phyloP scores from a whole-genome alignment of 306 rosid species.

The Dalbergia cultrata region DNA sequence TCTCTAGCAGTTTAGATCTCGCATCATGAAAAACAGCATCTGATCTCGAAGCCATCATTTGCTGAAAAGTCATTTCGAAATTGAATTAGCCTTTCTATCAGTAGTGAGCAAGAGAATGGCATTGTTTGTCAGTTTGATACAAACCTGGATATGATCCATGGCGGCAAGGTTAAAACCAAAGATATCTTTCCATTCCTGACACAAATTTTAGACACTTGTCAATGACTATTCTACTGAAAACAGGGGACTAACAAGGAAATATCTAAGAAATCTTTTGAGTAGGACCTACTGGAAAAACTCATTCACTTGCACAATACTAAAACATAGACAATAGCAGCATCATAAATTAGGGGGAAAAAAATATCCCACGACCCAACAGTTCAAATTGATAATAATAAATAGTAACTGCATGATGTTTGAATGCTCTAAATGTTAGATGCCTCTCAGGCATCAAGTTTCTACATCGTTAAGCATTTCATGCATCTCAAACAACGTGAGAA shows the following conservation, averaged over 20 bases:
- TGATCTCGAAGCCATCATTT: constrained; percentile 84
- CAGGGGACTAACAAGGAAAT: background rate
- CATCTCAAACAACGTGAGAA: constrained; percentile 4
- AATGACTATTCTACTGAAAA: constrained; percentile 13
- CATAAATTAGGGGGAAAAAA: constrained; percentile 6
- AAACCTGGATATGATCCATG: constrained; percentile 95
- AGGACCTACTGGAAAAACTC: background rate
- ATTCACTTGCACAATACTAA: background rate
- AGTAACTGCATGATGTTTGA: constrained; percentile 4
- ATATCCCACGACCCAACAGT: background rate
- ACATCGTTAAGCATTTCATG: background rate
- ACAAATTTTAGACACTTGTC: constrained; percentile 45
- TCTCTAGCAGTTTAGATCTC: constrained; percentile 70
- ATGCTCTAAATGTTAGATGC: background rate
- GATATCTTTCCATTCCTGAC: constrained; percentile 87
- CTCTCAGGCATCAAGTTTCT: constrained; percentile 5
- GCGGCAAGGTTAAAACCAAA: constrained; percentile 94
- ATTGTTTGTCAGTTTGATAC: constrained; percentile 14
- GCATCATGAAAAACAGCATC: constrained; percentile 85
- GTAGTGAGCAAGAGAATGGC: background rate
- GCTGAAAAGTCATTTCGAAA: constrained; percentile 66
- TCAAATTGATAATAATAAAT: background rate
- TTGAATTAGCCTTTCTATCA: constrained; percentile 29
- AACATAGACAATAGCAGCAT: background rate
- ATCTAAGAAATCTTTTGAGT: constrained; percentile 17